phyloP scores from a whole-genome alignment of 176 grass and related monocot genomes.

The Alloteropsis semialata region DNA sequence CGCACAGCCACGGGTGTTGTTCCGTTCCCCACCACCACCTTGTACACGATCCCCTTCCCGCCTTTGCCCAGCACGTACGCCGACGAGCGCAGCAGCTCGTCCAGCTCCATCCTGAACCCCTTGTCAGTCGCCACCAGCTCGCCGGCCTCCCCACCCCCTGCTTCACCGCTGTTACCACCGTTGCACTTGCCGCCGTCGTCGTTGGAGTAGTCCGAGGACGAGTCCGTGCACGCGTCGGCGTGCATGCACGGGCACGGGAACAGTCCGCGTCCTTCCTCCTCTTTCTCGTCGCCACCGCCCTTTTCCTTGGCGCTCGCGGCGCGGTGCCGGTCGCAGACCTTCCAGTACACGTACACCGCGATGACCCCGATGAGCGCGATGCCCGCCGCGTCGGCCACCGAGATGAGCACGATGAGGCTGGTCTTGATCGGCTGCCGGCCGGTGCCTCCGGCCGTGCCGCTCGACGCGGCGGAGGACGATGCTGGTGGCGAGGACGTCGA shows the following conservation, averaged over 20 bases:
- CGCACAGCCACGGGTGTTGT: conserved; percentile 68
- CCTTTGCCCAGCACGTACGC: conserved; percentile 92
- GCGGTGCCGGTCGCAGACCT: conserved; percentile 44
- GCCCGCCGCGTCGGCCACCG: conserved; percentile 56
- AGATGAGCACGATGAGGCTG: conserved; percentile 66
- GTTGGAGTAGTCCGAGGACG: background rate
- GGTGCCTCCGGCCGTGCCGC: background rate
- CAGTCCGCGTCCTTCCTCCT: conserved; percentile 9
- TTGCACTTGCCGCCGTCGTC: background rate
- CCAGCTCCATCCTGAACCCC: conserved; percentile 74
- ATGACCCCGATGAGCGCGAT: conserved; percentile 67
- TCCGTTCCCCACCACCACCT: conserved; percentile 86
- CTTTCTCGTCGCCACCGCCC: conserved; percentile 4
- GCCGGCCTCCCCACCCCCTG: conserved; percentile 23
- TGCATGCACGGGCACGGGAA: conserved; percentile 26
- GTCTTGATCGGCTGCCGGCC: conserved; percentile 44
- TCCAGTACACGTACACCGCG: conserved; percentile 82
- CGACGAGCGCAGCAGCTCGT: conserved; percentile 82
- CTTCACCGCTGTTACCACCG: background rate
- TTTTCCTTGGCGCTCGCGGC: background rate
- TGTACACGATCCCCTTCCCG: conserved; percentile 93
- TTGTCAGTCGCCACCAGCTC: conserved; percentile 82
- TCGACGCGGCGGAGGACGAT: background rate
- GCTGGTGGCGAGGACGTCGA: background rate
- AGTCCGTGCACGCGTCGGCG: background rate